A percentile compares a stretch with the other conserved stretches of the same genome.
phyloP scores from a whole-genome alignment of 2,329 filamentous ascomycete species.

The Xylariaceae sp. region DNA sequence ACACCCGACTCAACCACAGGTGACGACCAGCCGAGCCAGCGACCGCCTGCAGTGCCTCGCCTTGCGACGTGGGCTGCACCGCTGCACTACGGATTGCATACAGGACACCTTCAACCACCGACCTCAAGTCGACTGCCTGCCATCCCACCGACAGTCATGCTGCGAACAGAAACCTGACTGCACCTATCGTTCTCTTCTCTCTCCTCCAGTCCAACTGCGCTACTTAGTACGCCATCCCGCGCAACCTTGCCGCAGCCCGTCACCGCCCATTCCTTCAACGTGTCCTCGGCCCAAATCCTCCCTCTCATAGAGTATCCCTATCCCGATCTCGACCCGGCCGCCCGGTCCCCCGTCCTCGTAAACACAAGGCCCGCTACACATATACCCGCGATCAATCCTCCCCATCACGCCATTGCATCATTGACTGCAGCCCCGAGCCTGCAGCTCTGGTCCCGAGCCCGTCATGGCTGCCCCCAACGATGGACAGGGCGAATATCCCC shows the following conservation, averaged over 20 bases:
- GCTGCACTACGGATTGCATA: too few species aligned
- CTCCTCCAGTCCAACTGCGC: not conserved
- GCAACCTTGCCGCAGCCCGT: slow-evolving; percentile 9
- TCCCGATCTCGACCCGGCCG: slow-evolving; percentile 2
- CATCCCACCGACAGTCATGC: too few species aligned
- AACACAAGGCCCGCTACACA: not conserved
- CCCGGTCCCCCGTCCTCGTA: too few species aligned
- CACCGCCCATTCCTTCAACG: slow-evolving; percentile 18
- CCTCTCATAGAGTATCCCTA: not conserved
- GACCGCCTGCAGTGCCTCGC: too few species aligned
- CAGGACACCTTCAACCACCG: too few species aligned
- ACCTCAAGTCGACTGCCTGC: too few species aligned
- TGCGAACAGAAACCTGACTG: not conserved
- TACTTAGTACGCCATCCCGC: not conserved
- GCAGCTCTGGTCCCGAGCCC: slow-evolving; percentile 20
- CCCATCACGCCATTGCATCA: not conserved
- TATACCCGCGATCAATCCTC: slow-evolving; percentile 1
- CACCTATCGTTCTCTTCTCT: slow-evolving; percentile 2
- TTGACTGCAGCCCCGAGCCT: not conserved
- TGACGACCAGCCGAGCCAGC: too few species aligned
- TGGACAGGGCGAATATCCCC: slow-evolving; percentile 49
- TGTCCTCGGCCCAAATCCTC: slow-evolving; percentile 13
- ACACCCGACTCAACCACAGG: too few species aligned
- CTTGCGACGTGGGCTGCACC: too few species aligned
- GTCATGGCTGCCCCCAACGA: slow-evolving; percentile 56